Conservation (phyloP, 148 eudicot species). For the Beta vulgaris region DNA sequence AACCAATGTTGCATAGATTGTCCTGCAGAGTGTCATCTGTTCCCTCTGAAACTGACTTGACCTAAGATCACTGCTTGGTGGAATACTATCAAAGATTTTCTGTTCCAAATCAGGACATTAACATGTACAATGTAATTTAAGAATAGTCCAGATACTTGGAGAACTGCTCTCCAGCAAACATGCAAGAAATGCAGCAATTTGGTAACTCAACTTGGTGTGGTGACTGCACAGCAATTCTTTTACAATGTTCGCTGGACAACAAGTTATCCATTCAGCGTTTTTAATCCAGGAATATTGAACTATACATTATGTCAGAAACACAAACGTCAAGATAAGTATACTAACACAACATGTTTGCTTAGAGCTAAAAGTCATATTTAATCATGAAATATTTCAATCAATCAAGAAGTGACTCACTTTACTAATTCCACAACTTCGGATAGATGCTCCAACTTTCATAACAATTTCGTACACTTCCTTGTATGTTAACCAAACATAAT, state of each 20-base stretch:
- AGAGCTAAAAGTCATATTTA: neutral
- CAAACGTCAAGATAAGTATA: neutral
- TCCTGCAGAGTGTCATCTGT: neutral
- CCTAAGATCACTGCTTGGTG: neutral
- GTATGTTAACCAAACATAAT: slow-evolving; percentile 79
- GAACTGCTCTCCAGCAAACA: no score
- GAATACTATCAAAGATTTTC: neutral
- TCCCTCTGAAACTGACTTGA: neutral
- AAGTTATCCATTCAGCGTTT: no score
- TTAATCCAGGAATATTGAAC: no score
- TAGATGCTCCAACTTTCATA: slow-evolving; percentile 68
- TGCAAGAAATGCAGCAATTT: no score
- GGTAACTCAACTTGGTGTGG: no score
- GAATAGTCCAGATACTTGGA: no score
- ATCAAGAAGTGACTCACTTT: slow-evolving; percentile 42
- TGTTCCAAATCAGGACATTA: no score
- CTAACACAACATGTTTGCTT: no score
- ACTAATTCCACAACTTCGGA: slow-evolving; percentile 56
- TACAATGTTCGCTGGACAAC: no score
- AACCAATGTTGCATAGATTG: neutral
- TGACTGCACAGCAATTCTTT: no score
- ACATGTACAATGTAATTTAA: no score
- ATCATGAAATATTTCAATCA: neutral
- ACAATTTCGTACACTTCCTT: slow-evolving; percentile 67
- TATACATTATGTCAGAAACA: neutral